These are phyloP conservation scores for Dionaea muscipula DNA, from an alignment of 179 eudicot species.

Conservation along the genomic window DNA sequence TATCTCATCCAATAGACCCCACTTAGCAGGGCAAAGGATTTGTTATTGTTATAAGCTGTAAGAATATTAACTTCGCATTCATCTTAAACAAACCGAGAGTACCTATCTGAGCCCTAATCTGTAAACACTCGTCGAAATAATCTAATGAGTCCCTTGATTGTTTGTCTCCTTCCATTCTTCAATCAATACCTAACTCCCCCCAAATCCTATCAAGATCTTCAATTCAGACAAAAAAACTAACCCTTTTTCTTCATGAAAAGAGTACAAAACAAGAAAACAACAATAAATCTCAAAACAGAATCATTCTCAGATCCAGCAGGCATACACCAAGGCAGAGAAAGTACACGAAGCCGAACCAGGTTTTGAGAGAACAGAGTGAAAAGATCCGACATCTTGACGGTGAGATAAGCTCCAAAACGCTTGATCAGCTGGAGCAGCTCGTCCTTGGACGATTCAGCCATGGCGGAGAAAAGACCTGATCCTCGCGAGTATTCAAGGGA, in stretches of 20 bases:
- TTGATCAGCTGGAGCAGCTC: conserved; percentile 53
- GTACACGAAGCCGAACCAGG: conserved; percentile 26
- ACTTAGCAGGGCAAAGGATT: no score
- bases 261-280: neutral
- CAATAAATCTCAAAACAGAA: neutral
- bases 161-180: neutral
- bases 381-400: conserved; percentile 46
- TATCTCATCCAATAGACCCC: no score
- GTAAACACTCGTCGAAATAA: no score
- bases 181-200: neutral
- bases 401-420: conserved; percentile 48
- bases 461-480: conserved; percentile 14
- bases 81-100: no score
- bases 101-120: no score
- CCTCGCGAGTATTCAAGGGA: neutral
- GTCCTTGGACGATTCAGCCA: conserved; percentile 66
- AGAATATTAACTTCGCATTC: no score
- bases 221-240: no score
- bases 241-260: no score
- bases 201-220: neutral
- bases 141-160: no score
- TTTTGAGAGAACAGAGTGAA: conserved; percentile 20
- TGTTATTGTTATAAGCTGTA: no score
- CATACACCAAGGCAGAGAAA: neutral
- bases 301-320: conserved; percentile 11